These are phyloP conservation scores for Cryptosporidium canis DNA, from an alignment of 169 alveolate genomes.

Conservation along the genomic window DNA sequence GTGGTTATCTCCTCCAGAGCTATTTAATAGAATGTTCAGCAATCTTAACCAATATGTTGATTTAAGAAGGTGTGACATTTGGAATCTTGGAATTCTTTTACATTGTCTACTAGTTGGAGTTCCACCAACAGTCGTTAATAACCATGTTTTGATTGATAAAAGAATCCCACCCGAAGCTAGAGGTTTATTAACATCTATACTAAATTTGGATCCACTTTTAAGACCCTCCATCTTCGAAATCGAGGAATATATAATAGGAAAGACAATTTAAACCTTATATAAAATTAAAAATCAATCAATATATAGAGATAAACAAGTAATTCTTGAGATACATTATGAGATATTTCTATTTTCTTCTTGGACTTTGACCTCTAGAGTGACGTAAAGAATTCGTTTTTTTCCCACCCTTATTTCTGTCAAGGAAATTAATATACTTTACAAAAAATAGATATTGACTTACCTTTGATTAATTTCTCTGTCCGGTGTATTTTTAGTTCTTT, in stretches of 20 bases:
- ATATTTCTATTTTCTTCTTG: not conserved
- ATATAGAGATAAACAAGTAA: not conserved
- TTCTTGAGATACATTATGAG: not conserved
- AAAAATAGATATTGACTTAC: not conserved
- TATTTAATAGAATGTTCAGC: conserved; percentile 15
- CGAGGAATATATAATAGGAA: not conserved
- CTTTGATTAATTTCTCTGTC: not conserved
- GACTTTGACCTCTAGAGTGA: not conserved
- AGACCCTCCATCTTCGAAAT: conserved; percentile 37
- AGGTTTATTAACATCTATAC: not conserved
- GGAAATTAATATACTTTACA: not conserved
- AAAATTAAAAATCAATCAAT: not conserved
- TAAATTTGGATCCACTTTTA: conserved; percentile 17
- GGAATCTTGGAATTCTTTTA: conserved; percentile 57
- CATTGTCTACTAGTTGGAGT: conserved; percentile 41
- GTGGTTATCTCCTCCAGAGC: conserved; percentile 64
- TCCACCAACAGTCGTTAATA: not conserved
- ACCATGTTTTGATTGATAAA: not conserved
- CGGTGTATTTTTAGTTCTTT: not conserved
- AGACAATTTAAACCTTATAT: not conserved
- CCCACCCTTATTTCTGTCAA: not conserved
- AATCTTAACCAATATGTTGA: not conserved
- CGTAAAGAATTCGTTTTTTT: not conserved
- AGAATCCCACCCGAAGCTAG: not conserved
- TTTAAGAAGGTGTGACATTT: conserved; percentile 39